Conservation (phyloP, 2,329 filamentous ascomycete species). For the Sclerotinia nivalis region DNA sequence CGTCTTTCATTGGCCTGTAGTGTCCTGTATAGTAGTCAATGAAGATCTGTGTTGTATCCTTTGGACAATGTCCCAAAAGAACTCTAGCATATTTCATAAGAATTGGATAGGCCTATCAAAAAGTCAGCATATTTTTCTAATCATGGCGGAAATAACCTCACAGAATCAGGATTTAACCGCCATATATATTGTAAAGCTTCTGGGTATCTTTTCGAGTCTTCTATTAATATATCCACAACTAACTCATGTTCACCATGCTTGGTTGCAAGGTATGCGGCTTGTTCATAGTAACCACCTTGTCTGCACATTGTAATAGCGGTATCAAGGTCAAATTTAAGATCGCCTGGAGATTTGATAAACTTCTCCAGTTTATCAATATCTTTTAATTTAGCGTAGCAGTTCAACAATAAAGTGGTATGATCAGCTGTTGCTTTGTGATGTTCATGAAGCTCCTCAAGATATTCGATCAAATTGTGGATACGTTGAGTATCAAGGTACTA, state of each 20-base stretch:
- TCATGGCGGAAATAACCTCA: constrained; percentile 47
- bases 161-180: constrained; percentile 75
- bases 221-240: constrained; percentile 92
- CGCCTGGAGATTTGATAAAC: constrained; percentile 93
- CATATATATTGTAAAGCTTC: constrained; percentile 92
- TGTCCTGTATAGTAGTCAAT: constrained; percentile 91
- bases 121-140: constrained; percentile 21
- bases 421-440: constrained; percentile 91
- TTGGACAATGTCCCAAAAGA: constrained; percentile 80
- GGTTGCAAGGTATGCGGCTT: constrained; percentile 91
- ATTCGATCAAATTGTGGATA: constrained; percentile 96
- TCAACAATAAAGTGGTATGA: constrained; percentile 89
- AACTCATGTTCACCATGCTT: constrained; percentile 93
- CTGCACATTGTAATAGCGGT: constrained; percentile 97
- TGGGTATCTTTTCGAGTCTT: constrained; percentile 87
- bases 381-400: constrained; percentile 97
- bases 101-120: constrained; percentile 72
- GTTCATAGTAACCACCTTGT: constrained; percentile 94
- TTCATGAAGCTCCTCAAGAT: constrained; percentile 93
- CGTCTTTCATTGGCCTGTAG: constrained; percentile 72
- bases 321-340: constrained; percentile 94
- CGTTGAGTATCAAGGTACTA: constrained; percentile 94
- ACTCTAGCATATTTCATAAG: constrained; percentile 95
- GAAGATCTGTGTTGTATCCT: constrained; percentile 81
- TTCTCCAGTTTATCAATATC: constrained; percentile 94